Conservation (phyloP, 1,284 basidiomycete genomes). For the Sanghuangporus sanghuang region DNA sequence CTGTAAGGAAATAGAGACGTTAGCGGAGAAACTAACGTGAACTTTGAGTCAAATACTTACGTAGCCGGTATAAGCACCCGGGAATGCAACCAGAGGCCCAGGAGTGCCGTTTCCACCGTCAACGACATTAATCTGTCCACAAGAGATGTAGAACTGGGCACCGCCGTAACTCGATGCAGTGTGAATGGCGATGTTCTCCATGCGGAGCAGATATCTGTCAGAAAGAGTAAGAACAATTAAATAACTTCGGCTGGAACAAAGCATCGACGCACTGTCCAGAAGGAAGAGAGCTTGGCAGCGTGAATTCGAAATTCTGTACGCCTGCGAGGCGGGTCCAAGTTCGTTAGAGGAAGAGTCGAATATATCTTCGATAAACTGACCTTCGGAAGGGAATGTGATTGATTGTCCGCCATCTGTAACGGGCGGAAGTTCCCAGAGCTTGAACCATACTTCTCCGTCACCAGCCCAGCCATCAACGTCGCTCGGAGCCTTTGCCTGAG, state of each 20-base stretch:
- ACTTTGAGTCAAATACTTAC: slow-evolving; percentile 1
- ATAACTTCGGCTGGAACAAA: not conserved
- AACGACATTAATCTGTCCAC: slow-evolving; percentile 31
- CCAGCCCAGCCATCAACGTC: slow-evolving; percentile 33
- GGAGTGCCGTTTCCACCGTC: slow-evolving; percentile 32
- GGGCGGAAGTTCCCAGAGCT: slow-evolving; percentile 25
- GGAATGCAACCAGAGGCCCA: slow-evolving; percentile 30
- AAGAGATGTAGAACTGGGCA: slow-evolving; percentile 27
- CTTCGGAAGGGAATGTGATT: slow-evolving; percentile 22
- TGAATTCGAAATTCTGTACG: slow-evolving; percentile 24
- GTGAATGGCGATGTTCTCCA: slow-evolving; percentile 28
- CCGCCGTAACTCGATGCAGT: slow-evolving; percentile 17
- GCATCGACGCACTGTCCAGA: slow-evolving; percentile 24
- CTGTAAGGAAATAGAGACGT: not conserved
- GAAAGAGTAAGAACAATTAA: not conserved
- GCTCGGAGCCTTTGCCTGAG: slow-evolving; percentile 30
- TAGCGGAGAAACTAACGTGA: not conserved
- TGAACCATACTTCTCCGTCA: slow-evolving; percentile 37
- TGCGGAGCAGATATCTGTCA: slow-evolving; percentile 26
- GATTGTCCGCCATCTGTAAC: slow-evolving; percentile 21
- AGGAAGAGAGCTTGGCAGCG: slow-evolving; percentile 25
- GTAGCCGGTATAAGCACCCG: slow-evolving; percentile 33
- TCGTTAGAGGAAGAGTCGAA: not conserved
- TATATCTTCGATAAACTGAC: slow-evolving; percentile 1
- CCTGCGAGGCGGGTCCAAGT: slow-evolving; percentile 13